Conservation (phyloP, 345 rosid species). For the Angophora floribunda region DNA sequence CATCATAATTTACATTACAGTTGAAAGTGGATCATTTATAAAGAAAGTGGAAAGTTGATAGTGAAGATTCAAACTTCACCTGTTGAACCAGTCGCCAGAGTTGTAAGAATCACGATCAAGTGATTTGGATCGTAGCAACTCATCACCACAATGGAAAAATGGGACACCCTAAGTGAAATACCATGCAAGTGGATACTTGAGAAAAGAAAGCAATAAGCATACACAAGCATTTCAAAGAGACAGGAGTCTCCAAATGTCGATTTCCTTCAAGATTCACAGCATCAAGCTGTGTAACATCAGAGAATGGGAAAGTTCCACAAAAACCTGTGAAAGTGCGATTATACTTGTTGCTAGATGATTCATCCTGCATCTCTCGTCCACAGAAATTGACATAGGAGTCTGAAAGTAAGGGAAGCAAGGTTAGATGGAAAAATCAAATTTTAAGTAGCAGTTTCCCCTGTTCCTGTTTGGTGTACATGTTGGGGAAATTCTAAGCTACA, state of each 20-base stretch:
- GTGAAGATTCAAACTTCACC: slow-evolving; percentile 25
- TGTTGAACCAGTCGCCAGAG: slow-evolving; percentile 98
- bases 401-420: slow-evolving; percentile 15
- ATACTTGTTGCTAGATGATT: slow-evolving; percentile 81
- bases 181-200: neutral
- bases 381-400: slow-evolving; percentile 71
- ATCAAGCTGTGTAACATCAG: neutral
- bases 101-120: slow-evolving; percentile 97
- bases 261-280: neutral
- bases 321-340: slow-evolving; percentile 80
- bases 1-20: neutral
- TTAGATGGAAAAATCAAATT: neutral
- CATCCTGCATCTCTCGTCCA: slow-evolving; percentile 78
- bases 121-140: slow-evolving; percentile 90
- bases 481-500: neutral
- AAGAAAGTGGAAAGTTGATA: neutral
- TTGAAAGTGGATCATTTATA: neutral
- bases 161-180: slow-evolving; percentile 61
- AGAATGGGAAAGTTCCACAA: neutral
- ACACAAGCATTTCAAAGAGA: neutral
- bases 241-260: neutral
- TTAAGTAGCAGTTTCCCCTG: neutral
- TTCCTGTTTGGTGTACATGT: neutral
- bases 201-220: neutral
- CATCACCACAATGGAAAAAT: slow-evolving; percentile 92